These are phyloP conservation scores for Austropuccinia psidii DNA, from an alignment of 1,284 basidiomycete species.

Conservation along the genomic window DNA sequence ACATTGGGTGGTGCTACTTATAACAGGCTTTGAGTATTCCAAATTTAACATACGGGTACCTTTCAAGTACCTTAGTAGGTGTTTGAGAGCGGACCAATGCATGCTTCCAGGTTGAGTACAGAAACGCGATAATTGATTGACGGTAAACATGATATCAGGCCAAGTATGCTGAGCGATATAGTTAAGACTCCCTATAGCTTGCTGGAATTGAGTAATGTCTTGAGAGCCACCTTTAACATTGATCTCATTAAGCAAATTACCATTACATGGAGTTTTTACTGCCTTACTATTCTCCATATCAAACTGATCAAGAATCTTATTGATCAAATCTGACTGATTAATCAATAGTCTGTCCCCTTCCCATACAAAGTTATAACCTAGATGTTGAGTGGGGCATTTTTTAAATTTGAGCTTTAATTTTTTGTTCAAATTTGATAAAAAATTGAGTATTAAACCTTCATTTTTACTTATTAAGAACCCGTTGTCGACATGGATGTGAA, in stretches of 20 bases:
- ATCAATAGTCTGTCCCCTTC: background rate
- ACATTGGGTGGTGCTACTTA: background rate
- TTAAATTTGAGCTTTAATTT: background rate
- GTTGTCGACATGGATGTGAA: slow-evolving; percentile 11
- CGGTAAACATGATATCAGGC: too few relatives aligned
- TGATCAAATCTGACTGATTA: background rate
- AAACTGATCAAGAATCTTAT: background rate
- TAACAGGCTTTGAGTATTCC: background rate
- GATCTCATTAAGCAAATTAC: background rate
- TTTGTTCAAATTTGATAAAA: background rate
- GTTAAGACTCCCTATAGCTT: too few relatives aligned
- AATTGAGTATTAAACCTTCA: background rate
- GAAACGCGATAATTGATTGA: too few relatives aligned
- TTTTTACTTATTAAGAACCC: background rate
- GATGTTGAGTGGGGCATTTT: background rate
- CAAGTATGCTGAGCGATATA: too few relatives aligned
- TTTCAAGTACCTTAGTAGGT: background rate
- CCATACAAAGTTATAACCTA: background rate
- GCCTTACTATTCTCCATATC: background rate
- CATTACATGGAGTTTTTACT: background rate
- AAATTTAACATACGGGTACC: background rate
- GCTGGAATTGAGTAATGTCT: background rate
- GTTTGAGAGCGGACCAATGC: background rate
- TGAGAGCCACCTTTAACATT: background rate
- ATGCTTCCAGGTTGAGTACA: too few relatives aligned